Base-by-base conservation (phyloP, 768 basidiomycete genomes). In the Boletus subparvulus region DNA sequence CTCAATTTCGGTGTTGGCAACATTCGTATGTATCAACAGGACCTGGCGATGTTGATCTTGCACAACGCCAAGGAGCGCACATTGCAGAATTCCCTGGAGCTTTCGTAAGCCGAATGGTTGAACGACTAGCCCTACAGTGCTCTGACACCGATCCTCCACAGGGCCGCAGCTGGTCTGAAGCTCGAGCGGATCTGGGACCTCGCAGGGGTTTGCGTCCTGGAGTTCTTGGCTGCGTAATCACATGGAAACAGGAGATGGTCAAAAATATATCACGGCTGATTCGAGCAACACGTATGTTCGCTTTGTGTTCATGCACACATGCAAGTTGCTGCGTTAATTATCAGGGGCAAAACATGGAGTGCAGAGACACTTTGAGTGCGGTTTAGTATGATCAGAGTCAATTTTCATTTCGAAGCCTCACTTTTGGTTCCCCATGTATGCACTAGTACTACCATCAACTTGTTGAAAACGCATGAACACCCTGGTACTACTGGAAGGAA, bases 21-120 rank as follows among this genome's bases (percentile, higher is more conserved):
- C 33, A 59, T 66, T n/a, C 66, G 66, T 1, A 56, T 66, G 56
- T 71, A 75, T 53, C 51, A 67, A 35, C 61, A 61, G 33, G 75
- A 74, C 41, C 3, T 75, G 46, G 50, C 56, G 3, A 75, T 74
- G 73, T 63, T 57, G 58, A 40, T 70, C 12, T 6, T 65, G 3
- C 62, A 67, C 52, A 74, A 76, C 47, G 68, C 65, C 19, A 67
- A 66, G 60, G 73, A 76, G 26, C 71, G 72, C 19, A 73, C 67
- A 10, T 47, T 74, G 28, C 60, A 65, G 24, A 64, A 69, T 14
- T 66, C 58, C 10, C 54, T 71, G 41, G 52, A 63, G 28, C 61
- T 75, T n/a, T 52, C 65, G 74, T 76, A 42, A 62, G 69, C 41
- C 10, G 16, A 39, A 35, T 16, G 16, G 7, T n/a, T n/a, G 37